These are phyloP conservation scores for Choiromyces venosus DNA, from an alignment of 495 filamentous ascomycete species.

Conservation along the genomic window DNA sequence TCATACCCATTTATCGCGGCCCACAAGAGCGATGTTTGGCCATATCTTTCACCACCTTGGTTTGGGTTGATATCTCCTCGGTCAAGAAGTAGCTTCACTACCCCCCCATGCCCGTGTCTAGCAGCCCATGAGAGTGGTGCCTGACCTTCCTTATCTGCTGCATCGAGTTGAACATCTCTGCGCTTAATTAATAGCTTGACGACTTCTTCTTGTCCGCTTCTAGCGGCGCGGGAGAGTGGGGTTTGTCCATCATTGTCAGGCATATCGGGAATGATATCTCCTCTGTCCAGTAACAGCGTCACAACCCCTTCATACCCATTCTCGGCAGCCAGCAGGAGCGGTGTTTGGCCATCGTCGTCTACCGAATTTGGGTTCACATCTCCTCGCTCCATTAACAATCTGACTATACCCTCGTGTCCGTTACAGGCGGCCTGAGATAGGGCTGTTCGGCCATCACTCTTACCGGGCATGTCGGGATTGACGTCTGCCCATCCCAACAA, in stretches of 20 bases:
- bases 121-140: slow-evolving; percentile 3
- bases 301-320: slow-evolving; percentile 10
- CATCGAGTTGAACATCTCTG: background rate
- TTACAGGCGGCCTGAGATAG: slow-evolving; percentile 11
- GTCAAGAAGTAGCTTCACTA: slow-evolving; percentile 11
- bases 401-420: slow-evolving; percentile 16
- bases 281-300: background rate
- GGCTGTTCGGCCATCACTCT: slow-evolving; percentile 7
- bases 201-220: slow-evolving; percentile 5
- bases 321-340: background rate
- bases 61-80: slow-evolving; percentile 5
- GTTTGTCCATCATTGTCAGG: slow-evolving; percentile 9
- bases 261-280: background rate
- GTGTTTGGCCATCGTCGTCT: background rate
- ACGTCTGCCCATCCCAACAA: background rate
- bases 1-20: slow-evolving; percentile 17
- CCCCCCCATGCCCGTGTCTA: slow-evolving; percentile 8
- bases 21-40: slow-evolving; percentile 9
- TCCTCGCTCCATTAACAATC: slow-evolving; percentile 3
- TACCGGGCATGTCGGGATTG: background rate
- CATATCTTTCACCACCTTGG: background rate
- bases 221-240: slow-evolving; percentile 7
- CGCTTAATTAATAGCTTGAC: slow-evolving; percentile 9
- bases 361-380: background rate
- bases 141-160: background rate